Conservation (phyloP, 108 stramenopile species). For the Halocafeteria seosinensis region DNA sequence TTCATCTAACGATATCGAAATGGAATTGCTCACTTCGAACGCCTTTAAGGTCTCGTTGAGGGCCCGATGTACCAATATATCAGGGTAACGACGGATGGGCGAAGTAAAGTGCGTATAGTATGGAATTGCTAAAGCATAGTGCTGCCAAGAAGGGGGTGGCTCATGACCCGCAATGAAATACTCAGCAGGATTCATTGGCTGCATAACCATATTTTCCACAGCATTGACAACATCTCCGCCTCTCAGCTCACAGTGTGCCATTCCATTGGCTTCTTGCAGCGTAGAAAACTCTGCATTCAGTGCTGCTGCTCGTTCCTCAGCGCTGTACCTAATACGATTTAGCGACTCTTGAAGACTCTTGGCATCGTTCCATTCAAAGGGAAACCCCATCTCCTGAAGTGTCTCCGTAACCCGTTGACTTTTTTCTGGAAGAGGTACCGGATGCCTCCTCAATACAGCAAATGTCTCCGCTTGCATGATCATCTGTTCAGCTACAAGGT, state of each 20-base stretch:
- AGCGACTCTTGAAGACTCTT: slow-evolving; percentile 58
- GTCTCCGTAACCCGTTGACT: slow-evolving; percentile 46
- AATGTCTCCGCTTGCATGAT: slow-evolving; percentile 55
- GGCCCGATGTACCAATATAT: slow-evolving; percentile 77
- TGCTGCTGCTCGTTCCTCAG: background rate
- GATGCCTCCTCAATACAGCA: slow-evolving; percentile 36
- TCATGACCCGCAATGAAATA: slow-evolving; percentile 66
- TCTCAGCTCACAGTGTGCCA: slow-evolving; percentile 31
- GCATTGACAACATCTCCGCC: slow-evolving; percentile 54
- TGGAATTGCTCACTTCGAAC: too few species aligned
- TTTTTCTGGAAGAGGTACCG: slow-evolving; percentile 40
- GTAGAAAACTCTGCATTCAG: background rate
- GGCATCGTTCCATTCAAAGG: slow-evolving; percentile 45
- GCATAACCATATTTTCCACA: slow-evolving; percentile 58
- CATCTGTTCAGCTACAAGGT: slow-evolving; percentile 72
- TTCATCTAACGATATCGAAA: too few species aligned
- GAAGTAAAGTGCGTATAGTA: slow-evolving; percentile 93
- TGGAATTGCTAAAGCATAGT: slow-evolving; percentile 69
- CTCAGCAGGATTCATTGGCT: slow-evolving; percentile 68
- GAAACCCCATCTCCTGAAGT: slow-evolving; percentile 27
- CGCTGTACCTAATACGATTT: slow-evolving; percentile 23
- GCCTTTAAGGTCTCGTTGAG: slow-evolving; percentile 67
- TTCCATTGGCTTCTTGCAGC: slow-evolving; percentile 1
- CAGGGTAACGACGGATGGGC: slow-evolving; percentile 82
- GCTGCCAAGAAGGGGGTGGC: background rate